phyloP scores from a whole-genome alignment of 352 stramenopile genomes.

The Pythium angustatum region DNA sequence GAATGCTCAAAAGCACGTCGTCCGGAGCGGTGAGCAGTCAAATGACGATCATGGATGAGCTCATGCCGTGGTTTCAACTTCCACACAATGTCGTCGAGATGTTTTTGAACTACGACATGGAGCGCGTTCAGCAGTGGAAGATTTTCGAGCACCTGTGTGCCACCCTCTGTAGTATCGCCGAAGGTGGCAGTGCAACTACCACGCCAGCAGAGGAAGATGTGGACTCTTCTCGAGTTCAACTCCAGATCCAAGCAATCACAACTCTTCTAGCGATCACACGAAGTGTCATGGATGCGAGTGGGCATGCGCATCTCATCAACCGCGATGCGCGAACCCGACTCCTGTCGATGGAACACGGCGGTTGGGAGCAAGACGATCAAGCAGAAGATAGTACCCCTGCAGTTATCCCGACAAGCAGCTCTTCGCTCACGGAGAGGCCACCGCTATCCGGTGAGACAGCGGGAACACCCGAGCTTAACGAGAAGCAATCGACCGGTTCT shows the following conservation, averaged over 20 bases:
- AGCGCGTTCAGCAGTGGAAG: conserved; percentile 87
- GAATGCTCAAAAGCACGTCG: conserved; percentile 60
- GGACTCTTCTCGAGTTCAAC: conserved; percentile 35
- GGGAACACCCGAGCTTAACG: conserved; percentile 5
- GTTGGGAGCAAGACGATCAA: conserved; percentile 82
- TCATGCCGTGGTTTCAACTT: conserved; percentile 78
- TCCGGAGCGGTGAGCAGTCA: conserved; percentile 55
- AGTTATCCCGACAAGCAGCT: too few species aligned
- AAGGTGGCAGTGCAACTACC: conserved; percentile 42
- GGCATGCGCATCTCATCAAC: conserved; percentile 84
- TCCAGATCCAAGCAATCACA: conserved; percentile 70
- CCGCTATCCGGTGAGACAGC: not conserved
- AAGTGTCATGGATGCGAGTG: conserved; percentile 87
- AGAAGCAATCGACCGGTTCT: not conserved
- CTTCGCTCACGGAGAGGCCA: not conserved
- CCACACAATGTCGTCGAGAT: conserved; percentile 88
- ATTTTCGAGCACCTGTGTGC: conserved; percentile 86
- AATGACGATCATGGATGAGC: conserved; percentile 76
- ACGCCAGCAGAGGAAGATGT: conserved; percentile 38
- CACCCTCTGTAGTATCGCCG: conserved; percentile 70
- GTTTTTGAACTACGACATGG: conserved; percentile 88
- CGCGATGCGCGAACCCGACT: conserved; percentile 71
- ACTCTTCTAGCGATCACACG: conserved; percentile 75
- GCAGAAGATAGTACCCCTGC: conserved; percentile 11
- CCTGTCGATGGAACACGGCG: conserved; percentile 82